These are phyloP conservation scores for Neurospora discreta DNA, from an alignment of 495 filamentous ascomycete species.

Conservation along the genomic window DNA sequence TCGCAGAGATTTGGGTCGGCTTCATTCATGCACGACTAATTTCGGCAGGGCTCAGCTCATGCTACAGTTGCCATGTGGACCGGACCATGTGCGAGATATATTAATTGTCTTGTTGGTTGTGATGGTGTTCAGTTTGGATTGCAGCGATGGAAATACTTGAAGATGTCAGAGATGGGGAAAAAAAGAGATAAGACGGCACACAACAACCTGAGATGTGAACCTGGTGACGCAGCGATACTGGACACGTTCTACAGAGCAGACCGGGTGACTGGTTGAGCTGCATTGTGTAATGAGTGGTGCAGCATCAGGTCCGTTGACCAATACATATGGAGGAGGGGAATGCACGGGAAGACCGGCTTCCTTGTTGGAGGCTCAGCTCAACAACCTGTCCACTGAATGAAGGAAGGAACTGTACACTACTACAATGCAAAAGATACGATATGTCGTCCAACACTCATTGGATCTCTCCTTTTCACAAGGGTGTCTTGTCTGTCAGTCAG, in stretches of 20 bases:
- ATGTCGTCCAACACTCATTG: neutral
- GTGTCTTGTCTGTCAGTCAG: no score
- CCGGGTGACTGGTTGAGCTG: neutral
- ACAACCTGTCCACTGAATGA: neutral
- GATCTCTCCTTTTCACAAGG: neutral
- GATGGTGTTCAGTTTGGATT: neutral
- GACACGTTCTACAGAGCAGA: neutral
- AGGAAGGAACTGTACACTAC: no score
- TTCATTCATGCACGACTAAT: constrained; percentile 24
- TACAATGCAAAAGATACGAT: neutral
- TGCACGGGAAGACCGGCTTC: neutral
- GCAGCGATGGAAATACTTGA: neutral
- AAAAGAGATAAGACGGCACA: neutral
- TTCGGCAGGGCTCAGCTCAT: constrained; percentile 21
- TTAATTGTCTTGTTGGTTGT: constrained; percentile 6
- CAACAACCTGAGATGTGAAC: neutral
- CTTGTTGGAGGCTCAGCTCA: neutral
- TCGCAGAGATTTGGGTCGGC: constrained; percentile 18
- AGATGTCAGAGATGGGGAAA: neutral
- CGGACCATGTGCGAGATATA: constrained; percentile 6
- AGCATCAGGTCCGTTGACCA: no score
- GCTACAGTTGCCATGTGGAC: constrained; percentile 12
- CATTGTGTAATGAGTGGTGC: neutral
- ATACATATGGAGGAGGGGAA: no score
- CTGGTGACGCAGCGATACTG: neutral